A percentile compares a stretch with the other conserved stretches of the same genome.
Conservation (phyloP, 1,284 basidiomycete species). For the Rhodotorula sp. region DNA sequence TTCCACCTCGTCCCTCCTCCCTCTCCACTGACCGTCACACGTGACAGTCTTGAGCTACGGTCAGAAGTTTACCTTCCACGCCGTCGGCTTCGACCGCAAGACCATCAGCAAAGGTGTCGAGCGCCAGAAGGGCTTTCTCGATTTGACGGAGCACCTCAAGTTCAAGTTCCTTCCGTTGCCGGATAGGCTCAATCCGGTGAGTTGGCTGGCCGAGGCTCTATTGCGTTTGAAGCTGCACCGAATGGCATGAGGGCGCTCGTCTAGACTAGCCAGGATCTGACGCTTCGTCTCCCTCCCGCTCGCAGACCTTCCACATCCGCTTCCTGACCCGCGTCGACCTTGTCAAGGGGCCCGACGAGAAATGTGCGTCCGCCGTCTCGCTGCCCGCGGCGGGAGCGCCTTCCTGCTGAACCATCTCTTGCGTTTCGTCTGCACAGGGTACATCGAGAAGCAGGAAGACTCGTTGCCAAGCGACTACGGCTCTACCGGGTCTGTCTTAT, state of each 20-base stretch:
- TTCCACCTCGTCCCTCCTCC: too few species aligned
- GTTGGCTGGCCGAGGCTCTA: background rate
- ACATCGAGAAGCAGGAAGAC: slow-evolving; percentile 35
- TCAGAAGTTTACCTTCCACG: slow-evolving; percentile 31
- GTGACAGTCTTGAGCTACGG: slow-evolving; percentile 22
- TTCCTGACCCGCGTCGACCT: slow-evolving; percentile 36
- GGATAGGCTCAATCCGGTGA: slow-evolving; percentile 21
- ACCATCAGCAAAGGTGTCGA: slow-evolving; percentile 21
- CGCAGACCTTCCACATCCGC: slow-evolving; percentile 27
- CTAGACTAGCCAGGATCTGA: background rate
- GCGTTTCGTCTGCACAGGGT: background rate
- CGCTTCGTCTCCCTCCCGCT: background rate
- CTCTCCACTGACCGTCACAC: background rate
- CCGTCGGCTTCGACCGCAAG: slow-evolving; percentile 24
- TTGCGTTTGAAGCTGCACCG: too few species aligned
- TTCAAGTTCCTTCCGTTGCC: slow-evolving; percentile 28
- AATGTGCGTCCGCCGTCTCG: slow-evolving; percentile 8
- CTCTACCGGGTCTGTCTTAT: slow-evolving; percentile 11
- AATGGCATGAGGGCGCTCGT: background rate
- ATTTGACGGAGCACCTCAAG: slow-evolving; percentile 33
- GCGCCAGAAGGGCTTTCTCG: slow-evolving; percentile 11
- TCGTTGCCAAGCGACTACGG: slow-evolving; percentile 33
- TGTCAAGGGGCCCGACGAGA: slow-evolving; percentile 15
- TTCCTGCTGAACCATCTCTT: background rate
- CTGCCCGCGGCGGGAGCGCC: background rate